Percentiles rank a stretch among this genome's conserved stretches.
Evolutionary conservation across 148 eudicot species (phyloP).

Genomic region (Polygonum maritimum): DNA sequence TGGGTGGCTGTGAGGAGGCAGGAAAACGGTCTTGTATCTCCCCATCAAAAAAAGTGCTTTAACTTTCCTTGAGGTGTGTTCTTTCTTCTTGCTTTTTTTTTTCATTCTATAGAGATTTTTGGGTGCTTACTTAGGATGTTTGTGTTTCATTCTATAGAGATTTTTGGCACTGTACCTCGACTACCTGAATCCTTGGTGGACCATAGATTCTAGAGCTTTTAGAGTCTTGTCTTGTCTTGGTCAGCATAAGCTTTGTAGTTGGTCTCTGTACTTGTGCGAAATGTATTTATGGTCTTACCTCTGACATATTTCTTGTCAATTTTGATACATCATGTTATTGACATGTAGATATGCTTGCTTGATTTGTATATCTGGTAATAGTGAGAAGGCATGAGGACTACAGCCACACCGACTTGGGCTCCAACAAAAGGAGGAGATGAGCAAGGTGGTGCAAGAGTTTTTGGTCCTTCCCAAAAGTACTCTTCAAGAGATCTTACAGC

Average conservation of each 20-base stretch:
- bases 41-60: too few relatives aligned
- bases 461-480: constrained; percentile 93
- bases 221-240: not conserved
- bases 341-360: not conserved
- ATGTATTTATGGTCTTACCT: too few relatives aligned
- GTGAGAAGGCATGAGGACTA: constrained; percentile 66
- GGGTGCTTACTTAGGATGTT: too few relatives aligned
- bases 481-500: constrained; percentile 94
- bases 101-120: too few relatives aligned
- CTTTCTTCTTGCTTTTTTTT: too few relatives aligned
- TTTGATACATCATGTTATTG: not conserved
- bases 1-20: too few relatives aligned
- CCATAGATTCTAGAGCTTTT: not conserved
- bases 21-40: too few relatives aligned
- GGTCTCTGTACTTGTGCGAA: not conserved
- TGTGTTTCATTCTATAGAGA: not conserved
- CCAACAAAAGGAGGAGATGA: constrained; percentile 98
- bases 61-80: too few relatives aligned
- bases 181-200: not conserved
- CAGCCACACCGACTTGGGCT: constrained; percentile 99
- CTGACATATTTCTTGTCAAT: not conserved
- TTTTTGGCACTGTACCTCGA: not conserved
- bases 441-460: constrained; percentile 94
- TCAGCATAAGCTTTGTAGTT: not conserved
- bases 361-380: not conserved